These are phyloP conservation scores for Russula emetica DNA, from an alignment of 768 basidiomycete genomes.

Conservation along the genomic window DNA sequence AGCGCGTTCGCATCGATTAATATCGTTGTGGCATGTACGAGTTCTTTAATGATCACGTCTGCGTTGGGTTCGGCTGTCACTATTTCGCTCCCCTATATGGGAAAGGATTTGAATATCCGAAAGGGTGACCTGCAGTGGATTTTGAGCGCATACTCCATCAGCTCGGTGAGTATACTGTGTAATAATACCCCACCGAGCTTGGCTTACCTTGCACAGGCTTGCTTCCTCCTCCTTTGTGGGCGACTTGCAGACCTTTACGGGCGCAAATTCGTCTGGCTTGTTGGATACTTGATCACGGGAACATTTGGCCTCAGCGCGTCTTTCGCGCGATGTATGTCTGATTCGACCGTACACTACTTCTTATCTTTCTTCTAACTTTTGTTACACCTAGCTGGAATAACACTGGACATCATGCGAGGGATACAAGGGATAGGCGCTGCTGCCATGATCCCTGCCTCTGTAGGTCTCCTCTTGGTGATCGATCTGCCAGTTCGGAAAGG, in stretches of 20 bases:
- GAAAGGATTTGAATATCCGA: constrained; percentile 42
- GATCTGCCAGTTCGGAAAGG: constrained; percentile 9
- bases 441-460: constrained; percentile 68
- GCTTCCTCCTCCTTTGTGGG: constrained; percentile 70
- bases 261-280: constrained; percentile 60
- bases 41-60: constrained; percentile 34
- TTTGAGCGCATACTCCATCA: constrained; percentile 60
- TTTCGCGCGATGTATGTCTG: constrained; percentile 51
- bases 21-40: constrained; percentile 33
- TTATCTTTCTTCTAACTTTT: neutral
- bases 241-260: constrained; percentile 80
- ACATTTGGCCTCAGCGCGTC: constrained; percentile 61
- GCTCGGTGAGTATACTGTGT: constrained; percentile 45
- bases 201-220: constrained; percentile 47
- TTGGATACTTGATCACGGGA: constrained; percentile 52
- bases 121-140: constrained; percentile 63
- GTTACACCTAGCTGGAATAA: constrained; percentile 45
- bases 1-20: constrained; percentile 17
- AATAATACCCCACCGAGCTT: too few relatives aligned
- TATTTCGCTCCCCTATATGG: constrained; percentile 34
- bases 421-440: constrained; percentile 79
- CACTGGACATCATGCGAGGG: constrained; percentile 67
- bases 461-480: constrained; percentile 35
- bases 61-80: constrained; percentile 30
- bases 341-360: neutral